Base-by-base conservation (phyloP, 2,329 filamentous ascomycete species). In the Paradendryphiella salina region DNA sequence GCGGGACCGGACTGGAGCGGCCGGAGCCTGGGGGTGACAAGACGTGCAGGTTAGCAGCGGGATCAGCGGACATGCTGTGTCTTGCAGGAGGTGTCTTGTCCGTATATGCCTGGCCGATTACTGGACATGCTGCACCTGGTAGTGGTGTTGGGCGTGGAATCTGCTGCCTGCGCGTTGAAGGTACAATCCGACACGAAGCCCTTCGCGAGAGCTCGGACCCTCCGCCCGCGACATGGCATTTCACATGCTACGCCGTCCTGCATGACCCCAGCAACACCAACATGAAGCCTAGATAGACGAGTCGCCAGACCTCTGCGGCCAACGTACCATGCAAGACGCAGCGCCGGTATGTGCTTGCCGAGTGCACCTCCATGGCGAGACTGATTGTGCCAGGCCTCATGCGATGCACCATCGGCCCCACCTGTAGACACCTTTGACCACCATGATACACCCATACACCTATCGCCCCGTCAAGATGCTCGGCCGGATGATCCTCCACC, bases 11-110 rank as follows among this genome's bases (percentile, higher is more conserved):
- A 70, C 89, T 90, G 59, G 85, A 84, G 69, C 88, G 87, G 57
- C 90, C 90, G 72, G 90, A 94, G 81, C 87, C 92, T 71, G 89
- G 85, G 66, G 90, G 90, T 57, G 91, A 94, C 57, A 69, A 67
- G 46, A 70, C 45, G 60, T 70, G 69, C 60, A 69, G 55, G 47
- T 67, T 71, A 56, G 66, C 61, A 62, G 68, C 44, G 8, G 65
- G 52, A 65, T 74, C 72, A 71, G 66, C 68, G 52, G 71, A 70
- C 72, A 74, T 74, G 60, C 58, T 72, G 68, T 52, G 56, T 60
- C 50, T 56, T 45, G 53, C 57, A 55, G 54, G 45, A 50, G 33
- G 38, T 55, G 29, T 40, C 26, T 40, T 56, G 54, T 64, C 57
- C 47, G 57, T 46, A 44, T 45, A 51, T 52, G 17, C 47, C 51